phyloP scores from a whole-genome alignment of 2,329 filamentous ascomycete genomes.

The Fusarium begoniae region DNA sequence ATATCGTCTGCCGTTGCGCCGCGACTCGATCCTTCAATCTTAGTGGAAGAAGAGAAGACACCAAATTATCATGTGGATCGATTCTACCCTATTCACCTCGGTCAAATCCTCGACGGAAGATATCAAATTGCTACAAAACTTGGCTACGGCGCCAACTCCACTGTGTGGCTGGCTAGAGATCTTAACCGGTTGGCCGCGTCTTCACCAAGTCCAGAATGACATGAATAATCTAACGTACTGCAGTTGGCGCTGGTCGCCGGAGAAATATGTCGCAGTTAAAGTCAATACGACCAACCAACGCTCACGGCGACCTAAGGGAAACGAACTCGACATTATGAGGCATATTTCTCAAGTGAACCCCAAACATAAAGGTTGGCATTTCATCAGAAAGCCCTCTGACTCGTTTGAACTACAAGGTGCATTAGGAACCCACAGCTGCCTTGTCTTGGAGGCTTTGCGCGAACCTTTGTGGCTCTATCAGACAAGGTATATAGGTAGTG shows the following conservation, averaged over 20 bases:
- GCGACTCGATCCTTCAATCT: slow-evolving; percentile 8
- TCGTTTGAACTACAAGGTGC: slow-evolving; percentile 26
- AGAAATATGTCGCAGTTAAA: slow-evolving; percentile 37
- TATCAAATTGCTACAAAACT: slow-evolving; percentile 37
- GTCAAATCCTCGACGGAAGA: slow-evolving; percentile 25
- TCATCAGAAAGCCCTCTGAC: slow-evolving; percentile 29
- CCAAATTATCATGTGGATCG: slow-evolving; percentile 21
- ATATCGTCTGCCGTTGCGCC: slow-evolving; percentile 13
- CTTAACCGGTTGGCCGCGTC: slow-evolving; percentile 7
- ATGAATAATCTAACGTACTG: neutral
- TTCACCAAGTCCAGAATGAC: neutral
- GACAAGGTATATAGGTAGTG: slow-evolving; percentile 23
- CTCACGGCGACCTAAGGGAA: neutral
- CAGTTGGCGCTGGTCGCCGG: slow-evolving; percentile 36
- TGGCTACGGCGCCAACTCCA: slow-evolving; percentile 34
- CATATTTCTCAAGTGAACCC: slow-evolving; percentile 26
- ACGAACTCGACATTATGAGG: slow-evolving; percentile 26
- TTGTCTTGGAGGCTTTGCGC: slow-evolving; percentile 34
- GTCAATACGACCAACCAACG: slow-evolving; percentile 12
- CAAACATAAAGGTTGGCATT: slow-evolving; percentile 30
- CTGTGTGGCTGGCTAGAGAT: slow-evolving; percentile 35
- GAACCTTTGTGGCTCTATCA: slow-evolving; percentile 40
- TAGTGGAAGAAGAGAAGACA: slow-evolving; percentile 31
- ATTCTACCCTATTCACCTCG: slow-evolving; percentile 24
- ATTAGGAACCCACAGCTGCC: slow-evolving; percentile 17